These are phyloP conservation scores for Boletus bicolor DNA, from an alignment of 768 basidiomycete species.

Conservation along the genomic window DNA sequence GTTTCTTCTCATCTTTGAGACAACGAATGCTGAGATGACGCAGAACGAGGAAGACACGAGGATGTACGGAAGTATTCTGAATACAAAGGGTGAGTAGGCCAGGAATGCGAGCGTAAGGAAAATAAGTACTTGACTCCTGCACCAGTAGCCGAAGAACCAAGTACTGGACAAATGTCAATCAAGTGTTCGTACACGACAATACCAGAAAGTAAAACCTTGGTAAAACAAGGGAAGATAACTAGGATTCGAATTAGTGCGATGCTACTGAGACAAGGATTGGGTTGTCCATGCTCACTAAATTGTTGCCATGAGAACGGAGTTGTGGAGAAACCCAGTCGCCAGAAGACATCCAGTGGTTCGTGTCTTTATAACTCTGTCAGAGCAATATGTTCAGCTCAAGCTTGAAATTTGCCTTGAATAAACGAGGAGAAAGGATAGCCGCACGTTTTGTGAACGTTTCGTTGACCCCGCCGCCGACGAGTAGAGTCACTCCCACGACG, in stretches of 20 bases:
- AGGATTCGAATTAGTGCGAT: neutral
- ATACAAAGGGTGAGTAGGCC: neutral
- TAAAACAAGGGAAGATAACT: conserved; percentile 73
- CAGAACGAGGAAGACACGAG: conserved; percentile 53
- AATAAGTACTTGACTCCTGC: conserved; percentile 67
- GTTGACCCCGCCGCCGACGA: conserved; percentile 51
- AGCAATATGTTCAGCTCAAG: neutral
- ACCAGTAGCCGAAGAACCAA: conserved; percentile 70
- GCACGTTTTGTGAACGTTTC: conserved; percentile 60
- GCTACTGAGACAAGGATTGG: no score
- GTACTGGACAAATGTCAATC: conserved; percentile 29
- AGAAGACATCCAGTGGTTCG: conserved; percentile 66
- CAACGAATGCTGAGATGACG: conserved; percentile 53
- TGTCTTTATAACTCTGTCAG: conserved; percentile 41
- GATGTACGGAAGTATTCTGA: conserved; percentile 71
- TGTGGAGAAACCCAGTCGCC: conserved; percentile 58
- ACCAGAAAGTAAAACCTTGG: conserved; percentile 37
- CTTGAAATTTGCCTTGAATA: conserved; percentile 53
- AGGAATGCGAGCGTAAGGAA: neutral
- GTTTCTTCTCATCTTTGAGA: conserved; percentile 56
- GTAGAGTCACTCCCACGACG: conserved; percentile 47
- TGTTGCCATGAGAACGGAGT: conserved; percentile 53
- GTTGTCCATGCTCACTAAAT: conserved; percentile 19
- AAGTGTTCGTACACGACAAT: neutral
- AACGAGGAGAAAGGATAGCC: conserved; percentile 69